Conservation (phyloP, 306 rosid genomes). For the Quercus aquifolioides region DNA sequence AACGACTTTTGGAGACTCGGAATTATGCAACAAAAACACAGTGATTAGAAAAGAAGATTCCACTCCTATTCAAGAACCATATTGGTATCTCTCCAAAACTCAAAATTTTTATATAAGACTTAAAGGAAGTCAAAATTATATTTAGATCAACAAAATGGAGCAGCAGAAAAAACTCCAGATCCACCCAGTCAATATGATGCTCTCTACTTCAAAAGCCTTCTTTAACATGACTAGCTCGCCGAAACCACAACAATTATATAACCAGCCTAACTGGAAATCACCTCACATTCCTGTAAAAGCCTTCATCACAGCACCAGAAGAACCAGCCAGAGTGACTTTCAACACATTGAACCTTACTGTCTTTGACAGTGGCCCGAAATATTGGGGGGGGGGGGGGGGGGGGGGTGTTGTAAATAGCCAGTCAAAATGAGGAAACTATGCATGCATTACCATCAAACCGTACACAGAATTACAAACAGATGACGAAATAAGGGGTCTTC, state of each 20-base stretch:
- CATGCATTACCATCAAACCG: background rate
- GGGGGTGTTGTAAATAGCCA: background rate
- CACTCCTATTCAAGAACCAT: slow-evolving; percentile 6
- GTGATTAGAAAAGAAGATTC: background rate
- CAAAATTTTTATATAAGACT: slow-evolving; percentile 20
- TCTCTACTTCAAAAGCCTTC: background rate
- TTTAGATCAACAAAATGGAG: background rate
- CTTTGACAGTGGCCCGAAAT: slow-evolving; percentile 75
- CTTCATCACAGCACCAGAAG: slow-evolving; percentile 66
- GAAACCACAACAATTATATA: background rate
- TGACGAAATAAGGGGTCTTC: background rate
- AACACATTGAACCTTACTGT: slow-evolving; percentile 83
- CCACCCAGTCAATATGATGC: background rate
- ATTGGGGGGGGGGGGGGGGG: background rate
- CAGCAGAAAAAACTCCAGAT: background rate
- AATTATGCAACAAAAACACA: background rate
- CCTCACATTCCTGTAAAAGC: slow-evolving; percentile 66
- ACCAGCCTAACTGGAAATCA: background rate
- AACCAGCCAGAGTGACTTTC: slow-evolving; percentile 82
- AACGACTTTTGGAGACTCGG: too few species aligned
- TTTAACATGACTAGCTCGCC: background rate
- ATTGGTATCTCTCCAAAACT: background rate
- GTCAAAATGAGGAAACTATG: background rate
- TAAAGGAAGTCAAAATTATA: background rate
- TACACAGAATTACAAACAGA: background rate